Evolutionary conservation across 2,329 filamentous ascomycete species (phyloP).

Genomic region (Tolypocladium capitatum): DNA sequence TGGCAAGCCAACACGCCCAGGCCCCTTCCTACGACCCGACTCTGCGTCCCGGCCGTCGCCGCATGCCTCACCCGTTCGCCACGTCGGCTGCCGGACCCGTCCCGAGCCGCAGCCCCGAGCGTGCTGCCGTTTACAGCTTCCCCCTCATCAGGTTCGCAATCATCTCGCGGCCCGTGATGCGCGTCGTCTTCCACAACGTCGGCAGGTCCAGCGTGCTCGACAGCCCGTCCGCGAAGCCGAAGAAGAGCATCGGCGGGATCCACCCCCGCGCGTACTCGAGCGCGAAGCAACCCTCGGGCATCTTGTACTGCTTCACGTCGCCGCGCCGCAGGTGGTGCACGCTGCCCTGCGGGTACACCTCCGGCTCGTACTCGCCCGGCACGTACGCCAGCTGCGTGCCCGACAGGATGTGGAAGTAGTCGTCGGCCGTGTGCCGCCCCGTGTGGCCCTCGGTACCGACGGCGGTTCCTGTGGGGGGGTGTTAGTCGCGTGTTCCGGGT

Average conservation of each 20-base stretch:
- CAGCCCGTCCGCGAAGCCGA: constrained; percentile 73
- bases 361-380: constrained; percentile 51
- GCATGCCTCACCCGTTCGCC: background rate
- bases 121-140: constrained; percentile 57
- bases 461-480: constrained; percentile 38
- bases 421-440: constrained; percentile 80
- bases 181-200: constrained; percentile 71
- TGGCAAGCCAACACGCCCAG: background rate
- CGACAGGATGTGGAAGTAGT: constrained; percentile 84
- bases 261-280: constrained; percentile 76
- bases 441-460: constrained; percentile 80
- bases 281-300: constrained; percentile 64
- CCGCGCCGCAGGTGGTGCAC: constrained; percentile 63
- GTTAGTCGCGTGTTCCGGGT: background rate
- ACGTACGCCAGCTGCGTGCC: constrained; percentile 68
- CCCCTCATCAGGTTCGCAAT: constrained; percentile 53
- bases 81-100: background rate
- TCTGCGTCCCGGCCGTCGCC: background rate
- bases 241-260: constrained; percentile 88
- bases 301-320: constrained; percentile 69
- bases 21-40: background rate
- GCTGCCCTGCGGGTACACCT: constrained; percentile 55
- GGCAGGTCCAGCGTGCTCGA: constrained; percentile 70
- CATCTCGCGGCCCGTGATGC: constrained; percentile 66
- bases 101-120: background rate